Evolutionary conservation across 176 grass and related monocot genomes (phyloP), one percentile per base, ranked within the genome.

Genomic region (Oryza meyeriana): DNA sequence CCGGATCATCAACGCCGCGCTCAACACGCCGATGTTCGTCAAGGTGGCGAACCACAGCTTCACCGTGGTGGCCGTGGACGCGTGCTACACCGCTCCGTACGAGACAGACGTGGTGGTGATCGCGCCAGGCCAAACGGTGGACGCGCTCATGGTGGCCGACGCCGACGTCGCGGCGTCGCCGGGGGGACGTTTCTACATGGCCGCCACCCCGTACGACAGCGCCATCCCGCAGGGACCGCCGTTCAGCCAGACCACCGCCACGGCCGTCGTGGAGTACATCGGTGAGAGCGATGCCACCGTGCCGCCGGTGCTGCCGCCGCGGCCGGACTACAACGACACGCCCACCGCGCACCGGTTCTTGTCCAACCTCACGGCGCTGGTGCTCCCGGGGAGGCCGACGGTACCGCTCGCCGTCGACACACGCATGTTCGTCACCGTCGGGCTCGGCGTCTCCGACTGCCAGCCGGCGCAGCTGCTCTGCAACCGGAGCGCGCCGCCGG

Each of bases 1-100:
- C 10, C 87, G 89, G 44, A 88, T 94, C 81, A 90, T 94, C 69
- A 94, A 94, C 78, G 84, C 93, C 2, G 93, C 82, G 12, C 74
- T 92, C 81, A 88, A 92, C 45, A 92, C 84, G 34, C 81, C 86
- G 8, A 12, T 85, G 25, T 94, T 94, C 87, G 88, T 88, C 93
- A 94, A 89, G 78, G 64, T 92, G 24, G 89, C 93, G 0, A 38
- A 66, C 16, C 93, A 94, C 81, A 58, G 24, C 31, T 85, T 94
- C 82, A 92, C 89, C 9, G 93, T 94, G 4, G 93, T 94, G 2
- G 87, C 45, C 11, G 72, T 62, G 2, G 93, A 94, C 64, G 93
- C 93, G 8, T 63, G 74, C 72, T 94, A 94, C 85, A 92, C 93
- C 67, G 69, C 58, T 10, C 93, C 93, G 16, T 94, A 94, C 39